phyloP scores from a whole-genome alignment of 2,329 filamentous ascomycete species.

The Aciculosporium take region DNA sequence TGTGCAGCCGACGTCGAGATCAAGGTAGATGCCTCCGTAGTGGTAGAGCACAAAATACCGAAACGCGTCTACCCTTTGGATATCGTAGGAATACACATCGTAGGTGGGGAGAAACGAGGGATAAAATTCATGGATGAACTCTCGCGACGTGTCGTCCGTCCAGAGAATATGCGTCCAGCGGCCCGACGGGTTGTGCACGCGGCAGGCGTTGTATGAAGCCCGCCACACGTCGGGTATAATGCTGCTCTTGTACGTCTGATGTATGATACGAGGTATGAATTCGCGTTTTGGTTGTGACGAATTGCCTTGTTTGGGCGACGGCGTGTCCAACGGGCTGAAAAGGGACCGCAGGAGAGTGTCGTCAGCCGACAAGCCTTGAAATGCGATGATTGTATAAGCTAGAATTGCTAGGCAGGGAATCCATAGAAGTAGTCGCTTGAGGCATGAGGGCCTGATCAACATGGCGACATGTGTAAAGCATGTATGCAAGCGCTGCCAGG shows the following conservation, averaged over 20 bases:
- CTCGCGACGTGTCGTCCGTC: constrained; percentile 55
- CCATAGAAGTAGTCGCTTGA: background rate
- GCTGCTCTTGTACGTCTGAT: constrained; percentile 4
- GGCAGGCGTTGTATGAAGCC: background rate
- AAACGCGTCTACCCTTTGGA: constrained; percentile 65
- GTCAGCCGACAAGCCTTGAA: background rate
- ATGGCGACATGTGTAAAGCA: background rate
- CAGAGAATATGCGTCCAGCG: constrained; percentile 35
- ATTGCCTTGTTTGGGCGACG: background rate
- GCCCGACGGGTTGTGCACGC: background rate
- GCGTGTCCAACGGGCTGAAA: background rate
- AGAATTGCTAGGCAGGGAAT: background rate
- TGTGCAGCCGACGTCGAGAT: constrained; percentile 41
- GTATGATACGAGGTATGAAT: constrained; percentile 2
- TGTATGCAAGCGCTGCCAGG: background rate
- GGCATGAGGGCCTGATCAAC: background rate
- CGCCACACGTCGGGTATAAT: background rate
- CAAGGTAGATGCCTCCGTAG: constrained; percentile 70
- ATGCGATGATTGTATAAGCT: background rate
- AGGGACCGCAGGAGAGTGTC: background rate
- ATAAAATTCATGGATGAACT: constrained; percentile 61
- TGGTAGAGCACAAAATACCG: constrained; percentile 66
- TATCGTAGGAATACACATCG: constrained; percentile 58
- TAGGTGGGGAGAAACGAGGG: constrained; percentile 67
- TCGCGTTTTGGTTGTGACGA: background rate